These are phyloP conservation scores for Ophiostoma montium DNA, from an alignment of 2,329 filamentous ascomycete genomes.

Conservation along the genomic window DNA sequence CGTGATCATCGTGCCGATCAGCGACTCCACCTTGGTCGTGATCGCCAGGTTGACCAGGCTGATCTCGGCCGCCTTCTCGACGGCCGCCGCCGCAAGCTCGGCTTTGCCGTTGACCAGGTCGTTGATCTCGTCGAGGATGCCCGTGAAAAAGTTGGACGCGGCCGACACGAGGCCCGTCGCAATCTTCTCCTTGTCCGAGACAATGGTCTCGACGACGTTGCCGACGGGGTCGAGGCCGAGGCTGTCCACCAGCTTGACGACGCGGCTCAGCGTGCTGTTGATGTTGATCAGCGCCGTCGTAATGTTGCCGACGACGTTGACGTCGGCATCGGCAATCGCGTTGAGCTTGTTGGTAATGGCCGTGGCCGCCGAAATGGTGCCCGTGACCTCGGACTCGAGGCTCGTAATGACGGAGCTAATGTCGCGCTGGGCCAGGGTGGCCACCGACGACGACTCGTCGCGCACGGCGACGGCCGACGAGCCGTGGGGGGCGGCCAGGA, in stretches of 20 bases:
- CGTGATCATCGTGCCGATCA: neutral
- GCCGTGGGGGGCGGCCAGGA: slow-evolving; percentile 7
- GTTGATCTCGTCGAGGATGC: neutral
- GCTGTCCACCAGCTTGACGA: neutral
- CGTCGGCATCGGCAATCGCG: neutral
- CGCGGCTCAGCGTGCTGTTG: neutral
- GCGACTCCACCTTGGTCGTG: neutral
- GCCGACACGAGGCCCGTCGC: neutral
- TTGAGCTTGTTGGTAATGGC: neutral
- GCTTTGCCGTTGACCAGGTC: no score
- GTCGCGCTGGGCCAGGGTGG: slow-evolving; percentile 1
- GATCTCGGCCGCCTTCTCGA: no score
- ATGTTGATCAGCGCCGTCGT: neutral
- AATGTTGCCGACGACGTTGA: neutral
- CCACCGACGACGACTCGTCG: no score
- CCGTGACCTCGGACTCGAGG: neutral
- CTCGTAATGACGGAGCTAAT: neutral
- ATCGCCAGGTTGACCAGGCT: neutral
- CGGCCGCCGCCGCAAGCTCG: no score
- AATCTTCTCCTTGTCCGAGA: neutral
- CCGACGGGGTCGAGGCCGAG: neutral
- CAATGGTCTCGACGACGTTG: neutral
- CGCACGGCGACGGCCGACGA: neutral
- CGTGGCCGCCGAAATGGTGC: neutral
- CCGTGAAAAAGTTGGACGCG: neutral